Evolutionary conservation across 2,329 filamentous ascomycete genomes (phyloP), one percentile per base, ranked within the genome.

Genomic region (Nemania sp.): DNA sequence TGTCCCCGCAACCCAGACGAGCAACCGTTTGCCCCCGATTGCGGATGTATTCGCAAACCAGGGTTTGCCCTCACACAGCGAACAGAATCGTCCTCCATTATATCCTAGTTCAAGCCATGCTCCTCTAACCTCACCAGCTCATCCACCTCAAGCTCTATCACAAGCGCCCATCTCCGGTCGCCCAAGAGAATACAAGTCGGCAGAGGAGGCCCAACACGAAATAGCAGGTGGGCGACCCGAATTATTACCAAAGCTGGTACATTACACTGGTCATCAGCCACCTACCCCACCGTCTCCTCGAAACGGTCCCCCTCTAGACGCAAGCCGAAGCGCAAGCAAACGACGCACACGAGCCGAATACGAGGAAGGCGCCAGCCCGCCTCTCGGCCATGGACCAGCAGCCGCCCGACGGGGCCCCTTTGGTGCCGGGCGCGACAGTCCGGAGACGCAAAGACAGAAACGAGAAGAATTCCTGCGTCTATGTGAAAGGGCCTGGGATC

Each of bases 201-300:
- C 94, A 11, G 94, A 99, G 71, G 94, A 99, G 69, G 94, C 91
- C 2, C 92, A 97, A 56, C 89, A 90, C 53, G 90, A 94, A 60
- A 75, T 99, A 58, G 87, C 92, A 5, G 92, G 91, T 45, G 94
- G 94, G n/a, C 85, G 94, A 52, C 88, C 96, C 52, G 94, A 99
- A 54, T 79, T 97, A 12, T 79, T 97, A 45, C 94, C 94, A 19
- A 94, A 93, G 72, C 84, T 97, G 52, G 90, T 99, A 12, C 94
- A 97, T 73, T 99, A 99, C 70, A 91, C 89, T 33, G 91, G 91
- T 41, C 91, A 95, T 68, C 93, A 96, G 70, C 92, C 93, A 34
- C 92, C 92, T 3, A 96, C 92, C 2, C 92, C 93, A 30, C 91
- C 91, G 4, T 95, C 91, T 39, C 90, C 88, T 12, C 80, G 86